Percentiles rank a stretch among this genome's conserved stretches.
Evolutionary conservation across 306 rosid genomes (phyloP).

Genomic region (Vigna nakashimae): DNA sequence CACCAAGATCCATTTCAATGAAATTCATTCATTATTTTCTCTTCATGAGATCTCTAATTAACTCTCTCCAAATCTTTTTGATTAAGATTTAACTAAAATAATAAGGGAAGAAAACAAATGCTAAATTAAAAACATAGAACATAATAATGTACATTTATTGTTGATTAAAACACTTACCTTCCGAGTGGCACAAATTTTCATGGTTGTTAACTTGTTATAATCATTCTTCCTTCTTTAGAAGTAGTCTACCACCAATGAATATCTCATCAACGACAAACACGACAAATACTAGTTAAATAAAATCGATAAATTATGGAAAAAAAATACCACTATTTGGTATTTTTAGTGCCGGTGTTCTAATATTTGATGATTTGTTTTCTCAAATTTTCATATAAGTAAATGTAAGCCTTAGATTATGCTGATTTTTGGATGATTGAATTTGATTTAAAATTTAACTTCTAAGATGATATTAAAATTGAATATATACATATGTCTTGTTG

Average conservation of each 20-base stretch:
- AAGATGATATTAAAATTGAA: too few relatives aligned
- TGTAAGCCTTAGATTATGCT: too few relatives aligned
- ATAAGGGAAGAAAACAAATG: too few relatives aligned
- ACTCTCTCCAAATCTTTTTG: background rate
- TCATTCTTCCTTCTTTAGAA: background rate
- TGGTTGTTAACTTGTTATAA: background rate
- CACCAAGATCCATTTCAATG: background rate
- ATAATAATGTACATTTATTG: background rate
- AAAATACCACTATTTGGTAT: too few relatives aligned
- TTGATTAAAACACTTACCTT: background rate
- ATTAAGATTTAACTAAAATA: too few relatives aligned
- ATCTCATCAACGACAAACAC: background rate
- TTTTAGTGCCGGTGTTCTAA: background rate
- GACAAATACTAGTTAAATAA: conserved; percentile 18
- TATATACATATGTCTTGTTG: too few relatives aligned
- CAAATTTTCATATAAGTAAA: too few relatives aligned
- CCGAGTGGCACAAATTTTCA: background rate
- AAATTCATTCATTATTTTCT: background rate
- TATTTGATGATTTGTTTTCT: too few relatives aligned
- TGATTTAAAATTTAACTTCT: too few relatives aligned
- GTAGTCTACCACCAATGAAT: too few relatives aligned
- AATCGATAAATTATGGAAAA: too few relatives aligned
- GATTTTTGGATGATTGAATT: too few relatives aligned
- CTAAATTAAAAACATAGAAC: background rate
- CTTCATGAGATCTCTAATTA: background rate